Evolutionary conservation across 2,329 filamentous ascomycete genomes (phyloP).

Genomic region (Aspergillus arachidicola): DNA sequence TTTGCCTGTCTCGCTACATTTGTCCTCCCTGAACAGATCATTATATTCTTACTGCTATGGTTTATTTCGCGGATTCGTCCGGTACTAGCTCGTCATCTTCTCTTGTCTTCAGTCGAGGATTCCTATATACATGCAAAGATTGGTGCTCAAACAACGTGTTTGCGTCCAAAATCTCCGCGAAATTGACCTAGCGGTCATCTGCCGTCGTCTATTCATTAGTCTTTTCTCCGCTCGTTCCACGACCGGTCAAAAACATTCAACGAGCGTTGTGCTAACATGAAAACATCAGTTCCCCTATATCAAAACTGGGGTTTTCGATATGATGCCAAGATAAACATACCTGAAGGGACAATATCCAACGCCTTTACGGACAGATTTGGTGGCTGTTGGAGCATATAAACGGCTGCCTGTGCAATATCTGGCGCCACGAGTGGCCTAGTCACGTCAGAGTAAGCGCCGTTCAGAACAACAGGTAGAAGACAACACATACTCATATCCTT

Average conservation of each 20-base stretch:
- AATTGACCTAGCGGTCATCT: too few species aligned
- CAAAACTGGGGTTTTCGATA: neutral
- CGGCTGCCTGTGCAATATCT: conserved; percentile 48
- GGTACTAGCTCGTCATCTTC: too few species aligned
- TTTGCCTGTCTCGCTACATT: too few species aligned
- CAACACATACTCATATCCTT: conserved; percentile 42
- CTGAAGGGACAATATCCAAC: conserved; percentile 49
- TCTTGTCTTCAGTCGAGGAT: too few species aligned
- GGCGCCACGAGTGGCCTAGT: conserved; percentile 43
- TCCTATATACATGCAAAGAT: too few species aligned
- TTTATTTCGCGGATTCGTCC: too few species aligned
- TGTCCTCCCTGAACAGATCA: too few species aligned
- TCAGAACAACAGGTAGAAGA: neutral
- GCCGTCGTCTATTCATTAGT: neutral
- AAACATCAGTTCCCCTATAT: neutral
- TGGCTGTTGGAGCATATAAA: conserved; percentile 48
- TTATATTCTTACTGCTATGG: too few species aligned
- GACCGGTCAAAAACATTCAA: conserved; percentile 34
- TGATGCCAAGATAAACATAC: conserved; percentile 25
- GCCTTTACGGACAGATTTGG: conserved; percentile 49
- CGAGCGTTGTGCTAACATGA: conserved; percentile 32
- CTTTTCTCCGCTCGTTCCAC: conserved; percentile 25
- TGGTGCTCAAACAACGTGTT: too few species aligned
- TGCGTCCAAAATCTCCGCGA: too few species aligned
- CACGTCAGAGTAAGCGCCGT: neutral